A percentile compares a stretch with the other conserved stretches of the same genome.
Evolutionary conservation across 768 basidiomycete genomes (phyloP).

Genomic region (Mycena maculata): DNA sequence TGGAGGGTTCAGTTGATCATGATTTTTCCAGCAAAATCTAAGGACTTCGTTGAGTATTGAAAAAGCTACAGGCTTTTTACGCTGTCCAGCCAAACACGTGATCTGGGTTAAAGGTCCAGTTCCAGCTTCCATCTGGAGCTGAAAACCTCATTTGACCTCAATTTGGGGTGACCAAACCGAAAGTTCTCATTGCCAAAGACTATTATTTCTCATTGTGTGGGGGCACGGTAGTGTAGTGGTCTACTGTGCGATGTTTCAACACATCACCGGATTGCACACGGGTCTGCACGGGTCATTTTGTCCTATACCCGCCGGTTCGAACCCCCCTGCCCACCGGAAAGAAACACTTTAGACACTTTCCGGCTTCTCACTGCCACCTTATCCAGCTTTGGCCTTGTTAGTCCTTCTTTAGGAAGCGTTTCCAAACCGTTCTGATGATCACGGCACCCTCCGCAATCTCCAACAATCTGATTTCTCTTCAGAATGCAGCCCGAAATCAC

Average conservation of each 20-base stretch:
- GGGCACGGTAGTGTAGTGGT: slow-evolving; percentile 23
- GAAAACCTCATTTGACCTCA: too few relatives aligned
- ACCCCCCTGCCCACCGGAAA: slow-evolving; percentile 7
- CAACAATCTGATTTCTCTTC: not conserved
- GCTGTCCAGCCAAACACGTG: too few relatives aligned
- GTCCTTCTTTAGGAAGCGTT: slow-evolving; percentile 1
- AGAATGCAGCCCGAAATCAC: slow-evolving; percentile 3
- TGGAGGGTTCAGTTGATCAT: too few relatives aligned
- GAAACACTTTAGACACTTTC: slow-evolving; percentile 25
- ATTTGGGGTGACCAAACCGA: too few relatives aligned
- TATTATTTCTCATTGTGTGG: too few relatives aligned
- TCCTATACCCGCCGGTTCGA: slow-evolving; percentile 1
- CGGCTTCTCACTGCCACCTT: slow-evolving; percentile 24
- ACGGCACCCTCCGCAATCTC: not conserved
- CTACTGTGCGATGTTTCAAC: slow-evolving; percentile 17
- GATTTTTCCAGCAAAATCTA: too few relatives aligned
- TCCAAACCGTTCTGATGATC: not conserved
- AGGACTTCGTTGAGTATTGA: too few relatives aligned
- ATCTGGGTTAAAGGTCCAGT: too few relatives aligned
- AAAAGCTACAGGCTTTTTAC: too few relatives aligned
- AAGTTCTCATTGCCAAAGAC: too few relatives aligned
- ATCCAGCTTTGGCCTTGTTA: not conserved
- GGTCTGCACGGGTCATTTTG: not conserved
- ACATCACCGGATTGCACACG: not conserved
- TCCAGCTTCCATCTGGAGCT: too few relatives aligned